phyloP scores from a whole-genome alignment of 169 alveolate species.

The Fabrea salina region DNA sequence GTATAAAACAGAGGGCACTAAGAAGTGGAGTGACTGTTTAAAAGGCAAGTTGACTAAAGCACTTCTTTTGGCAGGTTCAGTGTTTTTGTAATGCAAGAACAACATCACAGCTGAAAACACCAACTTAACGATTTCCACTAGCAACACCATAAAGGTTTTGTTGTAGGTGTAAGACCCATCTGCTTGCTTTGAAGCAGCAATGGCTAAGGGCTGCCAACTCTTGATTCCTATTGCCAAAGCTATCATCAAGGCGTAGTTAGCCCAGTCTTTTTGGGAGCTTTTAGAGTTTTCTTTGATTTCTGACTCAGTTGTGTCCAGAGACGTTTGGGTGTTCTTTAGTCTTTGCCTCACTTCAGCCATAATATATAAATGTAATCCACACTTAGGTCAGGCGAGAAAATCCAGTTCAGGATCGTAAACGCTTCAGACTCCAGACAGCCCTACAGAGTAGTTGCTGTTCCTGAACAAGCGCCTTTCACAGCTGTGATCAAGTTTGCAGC shows the following conservation, averaged over 20 bases:
- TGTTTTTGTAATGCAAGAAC: not conserved
- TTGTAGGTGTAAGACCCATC: slow-evolving; percentile 16
- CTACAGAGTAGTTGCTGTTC: slow-evolving; percentile 77
- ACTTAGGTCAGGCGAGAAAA: slow-evolving; percentile 47
- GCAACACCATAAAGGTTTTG: slow-evolving; percentile 20
- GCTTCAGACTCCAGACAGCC: slow-evolving; percentile 78
- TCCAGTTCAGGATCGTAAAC: slow-evolving; percentile 66
- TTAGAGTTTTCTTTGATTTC: no score
- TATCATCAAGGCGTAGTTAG: slow-evolving; percentile 6
- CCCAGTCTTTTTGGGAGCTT: no score
- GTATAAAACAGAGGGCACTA: not conserved
- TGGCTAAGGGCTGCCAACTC: slow-evolving; percentile 28
- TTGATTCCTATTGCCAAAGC: slow-evolving; percentile 17
- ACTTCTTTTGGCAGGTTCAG: not conserved
- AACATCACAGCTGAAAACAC: not conserved
- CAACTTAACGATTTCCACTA: slow-evolving; percentile 19
- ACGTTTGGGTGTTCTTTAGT: no score
- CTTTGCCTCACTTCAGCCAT: no score
- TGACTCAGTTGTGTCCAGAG: no score
- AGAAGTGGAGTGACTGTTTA: not conserved
- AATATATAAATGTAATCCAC: no score
- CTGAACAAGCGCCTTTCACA: slow-evolving; percentile 89
- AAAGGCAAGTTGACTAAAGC: not conserved
- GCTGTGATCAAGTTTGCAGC: slow-evolving; percentile 89
- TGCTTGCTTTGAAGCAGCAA: not conserved